Base-by-base conservation (phyloP, 257 asterid species). In the Phtheirospermum japonicum region DNA sequence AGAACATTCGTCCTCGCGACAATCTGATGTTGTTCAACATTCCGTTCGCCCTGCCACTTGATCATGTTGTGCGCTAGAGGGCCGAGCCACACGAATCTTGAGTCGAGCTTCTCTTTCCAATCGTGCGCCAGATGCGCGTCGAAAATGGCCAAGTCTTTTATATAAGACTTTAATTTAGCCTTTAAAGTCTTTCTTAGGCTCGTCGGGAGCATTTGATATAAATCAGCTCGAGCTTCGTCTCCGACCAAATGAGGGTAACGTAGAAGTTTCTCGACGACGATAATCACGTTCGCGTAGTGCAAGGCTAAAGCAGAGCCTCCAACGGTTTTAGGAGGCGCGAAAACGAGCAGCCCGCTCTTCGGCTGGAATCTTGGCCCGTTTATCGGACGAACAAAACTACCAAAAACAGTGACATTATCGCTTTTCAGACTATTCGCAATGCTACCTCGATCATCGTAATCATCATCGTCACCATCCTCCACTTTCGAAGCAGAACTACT, bases 31-130 rank as follows among this genome's bases (percentile, higher is more conserved):
- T 90, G 97, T 64, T 93, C 99, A 18, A 87, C 81, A 49, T 90
- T 89, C 4, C 96, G 76, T 61, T 93, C 97, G 2, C 87, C 87
- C 70, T 93, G 99, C 99, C 97, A 89, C 74, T 85, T 75, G 73
- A 89, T 87, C 95, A 87, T 87, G 82, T 80, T 87, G 70, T 89
- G 97, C 4, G 97, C 96, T 7, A 93, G 59, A 0, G 97, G 99
- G 6, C 84, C 82, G 4, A 93, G 84, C 91, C 96, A 84, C 51
- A 56, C 72, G 1, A 93, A 88, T 70, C 77, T 73, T 58, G 48
- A 66, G 4, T 73, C 86, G 4, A 89, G 90, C 70, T 72, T 83
- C 67, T 82, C 89, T 66, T 71, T 82, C 99, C 99, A 93, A 67
- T 80, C 88, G 40, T 89, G 94, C 8, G 97, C 99, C 16, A 93